Base-by-base conservation (phyloP, 2,329 filamentous ascomycete genomes). In the Elsinoe ampelina region DNA sequence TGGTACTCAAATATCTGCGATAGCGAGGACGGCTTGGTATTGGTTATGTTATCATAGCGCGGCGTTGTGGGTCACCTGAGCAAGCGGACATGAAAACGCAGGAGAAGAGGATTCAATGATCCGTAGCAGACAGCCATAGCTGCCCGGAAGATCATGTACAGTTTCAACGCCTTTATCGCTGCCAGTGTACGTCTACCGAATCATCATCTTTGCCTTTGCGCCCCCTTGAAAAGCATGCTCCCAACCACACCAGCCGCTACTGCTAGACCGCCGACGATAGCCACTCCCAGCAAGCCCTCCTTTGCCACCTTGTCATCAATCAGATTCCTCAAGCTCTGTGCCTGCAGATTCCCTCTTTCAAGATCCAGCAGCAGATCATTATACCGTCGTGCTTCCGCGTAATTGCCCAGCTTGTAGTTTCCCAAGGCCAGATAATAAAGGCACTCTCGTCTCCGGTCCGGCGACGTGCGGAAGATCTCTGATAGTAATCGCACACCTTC, bases 391-490 rank as follows among this genome's bases (percentile, higher is more conserved):
- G 92, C 92, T 70, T 98, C 93, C 60, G 85, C 90, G 72, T 96
- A 98, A 79, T 96, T 97, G 60, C 91, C 92, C 47, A 98, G 83
- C 77, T 97, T 97, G 81, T 92, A 97, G 78, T 97, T 95, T 61
- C 93, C 93, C 32, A 98, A 82, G 22, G 89, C 93, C 55, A 98
- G 84, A 74, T 98, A 98, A 78, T 96, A 98, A 60, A 98, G 87
- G 69, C 93, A 98, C 80, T 98, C 93, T 67, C 93, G 86, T 68
- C 93, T 86, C 65, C 93, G 88, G 73, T 97, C 93, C 63, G 89
- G 90, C 35, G 89, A 87, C 58, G 85, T 85, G 69, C 92, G 89
- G 80, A 97, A 98, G 74, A 98, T 98, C 64, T 97, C 92, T 64
- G 89, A 91, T 58, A 97, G 85, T 34, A 97, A 82, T 63, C 89